These are phyloP conservation scores for Colletotrichum sansevieriae DNA, from an alignment of 2,329 filamentous ascomycete species.

Conservation along the genomic window DNA sequence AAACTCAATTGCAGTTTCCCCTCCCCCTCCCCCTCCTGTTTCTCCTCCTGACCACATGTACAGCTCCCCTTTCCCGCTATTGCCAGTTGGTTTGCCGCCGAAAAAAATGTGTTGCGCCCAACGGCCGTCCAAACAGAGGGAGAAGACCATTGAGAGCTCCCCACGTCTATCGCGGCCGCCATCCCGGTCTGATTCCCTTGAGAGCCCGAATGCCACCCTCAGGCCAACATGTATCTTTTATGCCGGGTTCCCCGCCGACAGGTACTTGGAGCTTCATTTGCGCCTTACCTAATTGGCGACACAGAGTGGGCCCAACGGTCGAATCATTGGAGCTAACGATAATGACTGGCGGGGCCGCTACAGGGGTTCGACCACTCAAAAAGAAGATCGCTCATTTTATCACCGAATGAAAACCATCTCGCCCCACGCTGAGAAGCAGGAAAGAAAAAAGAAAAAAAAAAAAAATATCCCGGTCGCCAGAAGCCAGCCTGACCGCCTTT, in stretches of 20 bases:
- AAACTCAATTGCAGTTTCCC: too few relatives aligned
- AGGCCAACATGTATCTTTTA: conserved; percentile 17
- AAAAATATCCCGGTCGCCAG: conserved; percentile 14
- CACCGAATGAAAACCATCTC: conserved; percentile 38
- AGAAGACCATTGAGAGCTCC: conserved; percentile 33
- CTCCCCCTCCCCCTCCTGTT: not conserved
- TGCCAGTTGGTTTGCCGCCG: conserved; percentile 1
- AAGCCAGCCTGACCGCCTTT: conserved; percentile 34
- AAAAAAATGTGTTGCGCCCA: not conserved
- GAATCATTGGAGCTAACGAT: conserved; percentile 9
- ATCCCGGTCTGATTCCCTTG: conserved; percentile 26
- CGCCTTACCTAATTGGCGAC: not conserved
- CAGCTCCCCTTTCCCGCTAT: not conserved
- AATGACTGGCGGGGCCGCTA: conserved; percentile 5
- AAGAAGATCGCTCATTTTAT: conserved; percentile 37
- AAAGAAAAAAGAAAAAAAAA: conserved; percentile 3
- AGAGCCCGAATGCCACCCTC: conserved; percentile 18
- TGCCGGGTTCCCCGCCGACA: too few relatives aligned
- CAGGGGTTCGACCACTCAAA: conserved; percentile 34
- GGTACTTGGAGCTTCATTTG: not conserved
- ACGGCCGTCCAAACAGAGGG: conserved; percentile 7
- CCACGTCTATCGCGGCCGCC: conserved; percentile 24
- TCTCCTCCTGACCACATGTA: conserved; percentile 3
- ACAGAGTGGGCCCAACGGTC: not conserved
- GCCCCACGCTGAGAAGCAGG: conserved; percentile 30